phyloP scores from a whole-genome alignment of 2,329 filamentous ascomycete genomes.

The Aotearoamyces nothofagi region DNA sequence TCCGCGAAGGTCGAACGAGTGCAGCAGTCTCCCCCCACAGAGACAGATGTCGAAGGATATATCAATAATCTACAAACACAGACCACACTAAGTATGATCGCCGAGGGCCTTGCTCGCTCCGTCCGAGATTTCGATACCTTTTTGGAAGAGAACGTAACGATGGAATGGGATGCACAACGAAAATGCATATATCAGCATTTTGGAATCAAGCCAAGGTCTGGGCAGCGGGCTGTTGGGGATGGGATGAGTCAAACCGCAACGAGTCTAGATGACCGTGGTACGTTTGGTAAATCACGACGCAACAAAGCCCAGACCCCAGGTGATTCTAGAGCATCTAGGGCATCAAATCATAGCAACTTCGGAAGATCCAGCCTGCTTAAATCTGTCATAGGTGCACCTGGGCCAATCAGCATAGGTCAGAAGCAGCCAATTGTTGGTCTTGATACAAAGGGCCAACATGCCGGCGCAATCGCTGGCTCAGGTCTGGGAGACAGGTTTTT shows the following conservation, averaged over 20 bases:
- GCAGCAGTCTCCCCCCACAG: conserved; percentile 24
- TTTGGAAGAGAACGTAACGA: conserved; percentile 83
- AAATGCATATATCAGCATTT: conserved; percentile 94
- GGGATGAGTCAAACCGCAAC: conserved; percentile 19
- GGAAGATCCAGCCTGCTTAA: conserved; percentile 59
- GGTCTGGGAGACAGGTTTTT: conserved; percentile 56
- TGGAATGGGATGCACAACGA: conserved; percentile 92
- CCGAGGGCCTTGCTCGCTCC: conserved; percentile 78
- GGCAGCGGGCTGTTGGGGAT: conserved; percentile 13
- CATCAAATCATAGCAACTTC: conserved; percentile 38
- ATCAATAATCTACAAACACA: conserved; percentile 77
- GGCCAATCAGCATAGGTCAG: conserved; percentile 45
- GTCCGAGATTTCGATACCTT: conserved; percentile 87
- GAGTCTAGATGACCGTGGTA: conserved; percentile 29
- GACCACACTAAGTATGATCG: conserved; percentile 80
- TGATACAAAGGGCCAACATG: conserved; percentile 36
- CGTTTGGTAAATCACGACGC: conserved; percentile 44
- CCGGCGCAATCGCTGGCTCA: conserved; percentile 28
- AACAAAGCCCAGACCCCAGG: conserved; percentile 26
- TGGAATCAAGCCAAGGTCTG: conserved; percentile 55
- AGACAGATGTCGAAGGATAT: conserved; percentile 64
- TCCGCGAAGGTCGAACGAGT: conserved; percentile 28
- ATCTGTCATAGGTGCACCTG: conserved; percentile 76
- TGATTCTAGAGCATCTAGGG: conserved; percentile 11
- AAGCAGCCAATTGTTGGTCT: conserved; percentile 54